phyloP scores from a whole-genome alignment of 495 filamentous ascomycete species.

The Thermothielavioides terrestris region DNA sequence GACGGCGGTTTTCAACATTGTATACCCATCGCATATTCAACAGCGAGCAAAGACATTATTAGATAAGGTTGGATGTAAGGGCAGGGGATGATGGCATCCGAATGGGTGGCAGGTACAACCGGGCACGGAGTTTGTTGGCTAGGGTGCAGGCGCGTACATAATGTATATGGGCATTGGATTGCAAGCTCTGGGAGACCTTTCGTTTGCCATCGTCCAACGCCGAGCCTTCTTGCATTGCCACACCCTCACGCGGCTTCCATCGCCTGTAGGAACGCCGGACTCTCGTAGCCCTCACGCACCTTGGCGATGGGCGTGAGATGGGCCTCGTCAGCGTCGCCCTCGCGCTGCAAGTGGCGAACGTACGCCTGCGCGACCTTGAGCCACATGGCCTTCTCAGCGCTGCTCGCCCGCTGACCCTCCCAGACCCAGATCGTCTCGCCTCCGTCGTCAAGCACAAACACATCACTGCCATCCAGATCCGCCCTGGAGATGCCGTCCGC shows the following conservation, averaged over 20 bases:
- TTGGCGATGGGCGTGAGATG: slow-evolving; percentile 1
- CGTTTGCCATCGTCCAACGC: too few species aligned
- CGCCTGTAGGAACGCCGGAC: neutral
- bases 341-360: neutral
- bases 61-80: too few species aligned
- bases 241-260: neutral
- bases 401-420: neutral
- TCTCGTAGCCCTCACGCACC: neutral
- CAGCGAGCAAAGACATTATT: slow-evolving; percentile 4
- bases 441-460: neutral
- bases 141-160: neutral
- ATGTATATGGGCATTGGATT: neutral
- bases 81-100: too few species aligned
- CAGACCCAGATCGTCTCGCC: neutral
- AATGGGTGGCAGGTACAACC: too few species aligned
- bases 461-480: neutral
- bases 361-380: neutral
- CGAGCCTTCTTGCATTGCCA: too few species aligned
- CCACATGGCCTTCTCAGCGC: slow-evolving; percentile 1
- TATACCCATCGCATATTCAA: slow-evolving; percentile 11
- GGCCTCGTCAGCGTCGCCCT: neutral
- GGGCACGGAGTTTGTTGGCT: too few species aligned
- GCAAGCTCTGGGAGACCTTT: neutral
- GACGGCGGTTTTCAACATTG: slow-evolving; percentile 5
- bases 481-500: neutral